Base-by-base conservation (phyloP, 805 yeast genomes). In the Metschnikowia lochheadii region DNA sequence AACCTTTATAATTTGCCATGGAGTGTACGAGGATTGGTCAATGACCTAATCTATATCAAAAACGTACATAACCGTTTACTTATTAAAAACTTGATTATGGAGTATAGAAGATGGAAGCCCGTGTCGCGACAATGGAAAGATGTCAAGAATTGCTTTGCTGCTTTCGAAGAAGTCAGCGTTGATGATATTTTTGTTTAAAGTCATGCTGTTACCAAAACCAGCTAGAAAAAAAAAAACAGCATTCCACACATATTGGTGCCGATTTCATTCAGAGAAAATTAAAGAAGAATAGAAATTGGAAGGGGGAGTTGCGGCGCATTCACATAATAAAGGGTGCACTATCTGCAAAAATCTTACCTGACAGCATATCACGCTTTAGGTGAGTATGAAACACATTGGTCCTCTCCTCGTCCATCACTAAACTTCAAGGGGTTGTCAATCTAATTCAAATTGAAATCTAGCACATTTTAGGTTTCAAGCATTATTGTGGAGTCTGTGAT, bases 21-120 rank as follows among this genome's bases (percentile, higher is more conserved):
- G 77, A 64, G 64, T 44, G 53, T 70, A 6, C 63, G 77, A 23
- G 69, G 70, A n/a, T 53, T 72, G 36, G 40, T 73, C 11, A 63
- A 73, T 36, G 75, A 72, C 45, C 57, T 73, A 37, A 50, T 65
- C 17, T 54, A 58, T 31, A 57, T 70, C 17, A 66, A 66, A 47
- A 68, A 73, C 53, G 63, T 73, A 11, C 55, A 56, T 6, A 64
- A 61, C 49, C 40, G 54, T 34, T 38, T 48, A 15, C 55, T 73
- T 17, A 48, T 72, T 2, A 47, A 48, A 14, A 60, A 63, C 15
- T 57, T 73, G 34, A 39, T 69, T 11, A 23, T 23, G 13, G 64
- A 64, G 32, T 72, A 57, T 52, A 49, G 56, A 6, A 23, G 38
- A 6, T 72, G 76, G 76, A 63, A 63, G 17, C 68, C 68, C 2